A percentile compares a stretch with the other conserved stretches of the same genome.
These are phyloP conservation scores for Lodderomyces orthopsilosis DNA, from an alignment of 1,139 yeast genomes.

Conservation along the genomic window DNA sequence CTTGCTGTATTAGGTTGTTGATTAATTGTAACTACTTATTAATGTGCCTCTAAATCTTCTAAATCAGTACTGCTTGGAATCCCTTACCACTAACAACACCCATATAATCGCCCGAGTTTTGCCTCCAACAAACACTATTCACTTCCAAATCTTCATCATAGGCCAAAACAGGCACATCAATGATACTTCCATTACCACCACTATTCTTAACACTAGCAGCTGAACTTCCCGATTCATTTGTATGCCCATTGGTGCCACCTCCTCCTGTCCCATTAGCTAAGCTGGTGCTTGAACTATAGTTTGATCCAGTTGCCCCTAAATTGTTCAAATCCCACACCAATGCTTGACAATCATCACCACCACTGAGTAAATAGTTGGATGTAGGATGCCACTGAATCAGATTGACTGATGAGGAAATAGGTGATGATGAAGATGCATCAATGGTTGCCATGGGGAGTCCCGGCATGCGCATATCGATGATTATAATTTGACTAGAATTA, in stretches of 20 bases:
- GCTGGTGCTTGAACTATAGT: conserved; percentile 1
- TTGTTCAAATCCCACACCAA: conserved; percentile 73
- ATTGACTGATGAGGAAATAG: conserved; percentile 44
- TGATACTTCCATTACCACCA: conserved; percentile 12
- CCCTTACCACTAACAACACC: conserved; percentile 80
- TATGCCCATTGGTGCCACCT: conserved; percentile 1
- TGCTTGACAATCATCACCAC: conserved; percentile 90
- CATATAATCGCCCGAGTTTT: conserved; percentile 67
- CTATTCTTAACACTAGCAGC: background rate
- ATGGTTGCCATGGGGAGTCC: conserved; percentile 73
- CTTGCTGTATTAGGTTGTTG: no score
- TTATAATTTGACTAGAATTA: conserved; percentile 61
- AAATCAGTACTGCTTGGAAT: conserved; percentile 65
- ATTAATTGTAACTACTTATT: background rate
- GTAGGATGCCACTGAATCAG: conserved; percentile 83
- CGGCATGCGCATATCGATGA: conserved; percentile 86
- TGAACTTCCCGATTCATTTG: background rate
- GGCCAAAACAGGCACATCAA: conserved; percentile 51
- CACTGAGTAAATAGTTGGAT: conserved; percentile 63
- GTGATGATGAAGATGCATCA: conserved; percentile 52
- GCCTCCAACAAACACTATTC: conserved; percentile 75
- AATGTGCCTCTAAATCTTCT: conserved; percentile 3
- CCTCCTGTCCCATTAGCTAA: background rate
- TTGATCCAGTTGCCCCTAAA: conserved; percentile 10
- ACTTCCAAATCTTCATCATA: conserved; percentile 66